Base-by-base conservation (phyloP, 306 rosid species). In the Quercus rubra region DNA sequence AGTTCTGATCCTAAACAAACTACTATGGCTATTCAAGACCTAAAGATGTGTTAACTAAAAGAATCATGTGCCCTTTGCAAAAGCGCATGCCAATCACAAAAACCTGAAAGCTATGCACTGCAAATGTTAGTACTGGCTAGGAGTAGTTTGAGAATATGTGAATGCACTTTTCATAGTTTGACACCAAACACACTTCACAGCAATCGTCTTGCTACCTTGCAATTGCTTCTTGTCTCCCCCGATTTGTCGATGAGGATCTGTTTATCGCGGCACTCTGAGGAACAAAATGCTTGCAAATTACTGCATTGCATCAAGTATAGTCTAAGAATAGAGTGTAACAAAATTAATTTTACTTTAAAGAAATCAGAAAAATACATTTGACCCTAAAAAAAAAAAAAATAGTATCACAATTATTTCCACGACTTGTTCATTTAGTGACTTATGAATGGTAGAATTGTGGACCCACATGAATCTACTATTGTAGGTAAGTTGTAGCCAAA, bases 221-320 rank as follows among this genome's bases (percentile, higher is more conserved):
- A 18, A 43, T 30, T 17, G 71, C 25, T 6, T 66, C 35, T 23
- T 33, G 19, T 6, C 71, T 67, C 49, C 18, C 35, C 27, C 20
- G 31, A 6, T 9, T 41, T 64, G 63, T 79, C 86, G 10, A 35
- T 55, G 35, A 18, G 15, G 15, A 83, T 63, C 30, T 70, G 83
- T 41, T 54, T 20, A 38, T 21, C 58, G 38, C 86, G 83, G 75
- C 86, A 83, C 43, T 35, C 70, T 0, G 31, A 54, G 7, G 78
- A 61, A 49, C 86, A 83, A 20, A 83, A 83, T 13, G 83, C 86
- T 17, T 55, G 57, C 73, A 83, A 75, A 20, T 21, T 28, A 4
- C 86, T 83, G 83, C 80, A 75, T 41, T 75, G 18, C 79, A 74
- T 68, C 46, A 79, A 67, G 6, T 3, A 67, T 23, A 67, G 7